Evolutionary conservation across 371 early-diverging fungal genomes (phyloP).

Genomic region (Chytridiales sp.): DNA sequence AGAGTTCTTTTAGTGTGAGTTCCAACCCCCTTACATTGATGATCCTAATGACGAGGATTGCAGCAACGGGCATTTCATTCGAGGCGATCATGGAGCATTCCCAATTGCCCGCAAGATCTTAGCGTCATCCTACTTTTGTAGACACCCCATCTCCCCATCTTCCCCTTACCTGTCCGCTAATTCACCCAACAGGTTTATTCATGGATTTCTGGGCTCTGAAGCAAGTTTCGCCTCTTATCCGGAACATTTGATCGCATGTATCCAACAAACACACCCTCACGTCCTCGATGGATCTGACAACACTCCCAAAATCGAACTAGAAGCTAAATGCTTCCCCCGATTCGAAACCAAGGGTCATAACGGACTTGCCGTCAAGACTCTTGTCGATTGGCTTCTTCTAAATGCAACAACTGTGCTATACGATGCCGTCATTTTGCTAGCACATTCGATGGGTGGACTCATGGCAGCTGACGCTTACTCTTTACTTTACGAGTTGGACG

Average conservation of each 20-base stretch:
- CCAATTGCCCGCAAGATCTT: too few relatives aligned
- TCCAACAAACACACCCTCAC: slow-evolving; percentile 17
- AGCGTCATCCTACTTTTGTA: too few relatives aligned
- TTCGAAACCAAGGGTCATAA: slow-evolving; percentile 43
- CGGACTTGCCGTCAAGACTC: slow-evolving; percentile 24
- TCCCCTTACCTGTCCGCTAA: too few relatives aligned
- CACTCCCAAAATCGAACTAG: slow-evolving; percentile 15
- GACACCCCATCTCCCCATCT: too few relatives aligned
- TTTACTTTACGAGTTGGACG: slow-evolving; percentile 2
- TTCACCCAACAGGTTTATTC: slow-evolving; percentile 31
- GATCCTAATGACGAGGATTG: too few relatives aligned
- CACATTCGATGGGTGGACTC: slow-evolving; percentile 47
- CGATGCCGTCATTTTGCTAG: slow-evolving; percentile 31
- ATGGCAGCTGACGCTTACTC: slow-evolving; percentile 34
- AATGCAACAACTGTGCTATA: slow-evolving; percentile 35
- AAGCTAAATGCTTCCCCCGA: slow-evolving; percentile 27
- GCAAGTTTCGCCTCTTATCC: slow-evolving; percentile 42
- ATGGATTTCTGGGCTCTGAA: slow-evolving; percentile 45
- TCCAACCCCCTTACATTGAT: too few relatives aligned
- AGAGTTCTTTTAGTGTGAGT: too few relatives aligned
- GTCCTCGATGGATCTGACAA: too few relatives aligned
- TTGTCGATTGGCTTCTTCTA: slow-evolving; percentile 40
- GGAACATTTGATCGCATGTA: slow-evolving; percentile 19
- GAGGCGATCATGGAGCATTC: too few relatives aligned
- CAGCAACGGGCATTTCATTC: too few relatives aligned